Evolutionary conservation across 805 yeast genomes (phyloP), one percentile per base, ranked within the genome.

Genomic region (Candida easanensis): DNA sequence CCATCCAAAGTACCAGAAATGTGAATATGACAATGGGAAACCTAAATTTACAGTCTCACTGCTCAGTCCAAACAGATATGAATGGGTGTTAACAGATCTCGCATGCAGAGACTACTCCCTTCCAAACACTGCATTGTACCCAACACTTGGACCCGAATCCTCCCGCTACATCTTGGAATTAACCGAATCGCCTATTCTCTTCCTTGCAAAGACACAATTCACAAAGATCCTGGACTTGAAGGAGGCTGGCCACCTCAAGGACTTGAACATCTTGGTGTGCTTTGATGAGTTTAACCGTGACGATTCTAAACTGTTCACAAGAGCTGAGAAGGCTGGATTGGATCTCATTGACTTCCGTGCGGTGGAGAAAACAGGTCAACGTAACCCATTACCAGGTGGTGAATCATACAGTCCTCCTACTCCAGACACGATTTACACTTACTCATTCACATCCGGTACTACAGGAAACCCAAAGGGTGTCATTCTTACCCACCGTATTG

Each of bases 401-500:
- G 45, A 41, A 18, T 36, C 47, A 26, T 57, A 34, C 47, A 57
- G 62, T 36, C 77, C 78, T 7, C 84, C 87, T 13, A 64, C 57
- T 1, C 74, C 80, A 2, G 70, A 75, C 11, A 70, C 74, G 16
- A 38, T 71, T 5, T 79, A 77, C 57, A 80, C 88, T 5, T 74
- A 83, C 40, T 79, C 83, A 9, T 83, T 82, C 61, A 84, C 89
- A 2, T 80, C 87, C 0, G 89, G 90, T 17, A 83, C 90, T 2
- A 82, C 89, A 1, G 88, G 88, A 3, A 61, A 73, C 31, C 90
- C 90, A 25, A 83, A 83, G 60, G 90, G 90, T 34, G 88, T 80
- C 6, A 74, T 73, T 23, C 36, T 76, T 26, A 66, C 77, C 1
- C 87, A 83, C 38, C 61, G 62, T 22, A 73, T 70, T 50, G 72